phyloP scores from a whole-genome alignment of 495 filamentous ascomycete genomes.

The Parathielavia appendiculata region DNA sequence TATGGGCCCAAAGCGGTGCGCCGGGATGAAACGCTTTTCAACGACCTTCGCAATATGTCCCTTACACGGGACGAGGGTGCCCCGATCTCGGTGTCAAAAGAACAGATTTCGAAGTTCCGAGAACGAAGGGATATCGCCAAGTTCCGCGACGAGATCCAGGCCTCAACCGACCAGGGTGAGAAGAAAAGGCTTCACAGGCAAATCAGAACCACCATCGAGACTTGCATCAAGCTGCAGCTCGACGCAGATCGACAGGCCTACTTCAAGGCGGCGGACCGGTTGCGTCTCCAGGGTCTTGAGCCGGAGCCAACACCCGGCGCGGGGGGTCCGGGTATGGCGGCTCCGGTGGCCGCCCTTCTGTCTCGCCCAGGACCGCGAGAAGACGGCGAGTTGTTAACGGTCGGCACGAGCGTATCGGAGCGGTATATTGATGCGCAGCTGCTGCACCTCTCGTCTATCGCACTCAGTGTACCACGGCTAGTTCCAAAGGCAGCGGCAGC shows the following conservation, averaged over 20 bases:
- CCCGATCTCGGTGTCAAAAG: slow-evolving; percentile 9
- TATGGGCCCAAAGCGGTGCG: slow-evolving; percentile 5
- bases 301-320: slow-evolving; percentile 6
- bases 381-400: background rate
- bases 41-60: slow-evolving; percentile 12
- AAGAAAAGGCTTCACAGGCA: slow-evolving; percentile 8
- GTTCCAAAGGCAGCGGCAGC: background rate
- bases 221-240: slow-evolving; percentile 11
- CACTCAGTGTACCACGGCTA: slow-evolving; percentile 1
- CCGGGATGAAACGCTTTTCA: slow-evolving; percentile 15
- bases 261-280: too few relatives aligned
- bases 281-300: too few relatives aligned
- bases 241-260: slow-evolving; percentile 15
- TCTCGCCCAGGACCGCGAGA: slow-evolving; percentile 4
- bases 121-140: slow-evolving; percentile 13
- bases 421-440: slow-evolving; percentile 11
- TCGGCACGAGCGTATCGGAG: slow-evolving; percentile 9
- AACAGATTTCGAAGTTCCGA: slow-evolving; percentile 10
- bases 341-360: slow-evolving; percentile 10
- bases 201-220: slow-evolving; percentile 9
- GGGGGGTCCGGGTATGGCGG: slow-evolving; percentile 8
- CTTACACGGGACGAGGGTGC: slow-evolving; percentile 10
- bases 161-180: slow-evolving; percentile 5
- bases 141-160: slow-evolving; percentile 2
- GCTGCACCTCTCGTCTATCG: slow-evolving; percentile 10